phyloP scores from a whole-genome alignment of 139 green algal genomes.

The Astrephomene gubernaculifera region DNA sequence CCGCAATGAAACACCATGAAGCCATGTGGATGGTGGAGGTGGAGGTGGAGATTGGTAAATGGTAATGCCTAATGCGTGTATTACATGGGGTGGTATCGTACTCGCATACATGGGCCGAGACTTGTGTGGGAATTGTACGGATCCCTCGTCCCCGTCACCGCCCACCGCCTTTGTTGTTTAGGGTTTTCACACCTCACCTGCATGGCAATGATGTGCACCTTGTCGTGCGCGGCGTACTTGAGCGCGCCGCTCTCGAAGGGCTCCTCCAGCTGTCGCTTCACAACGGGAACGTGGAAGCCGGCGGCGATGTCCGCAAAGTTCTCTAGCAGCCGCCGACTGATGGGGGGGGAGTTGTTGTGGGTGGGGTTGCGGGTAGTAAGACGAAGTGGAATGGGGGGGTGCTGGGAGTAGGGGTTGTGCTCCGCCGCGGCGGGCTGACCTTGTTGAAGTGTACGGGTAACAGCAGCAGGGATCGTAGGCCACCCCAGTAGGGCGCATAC shows the following conservation, averaged over 20 bases:
- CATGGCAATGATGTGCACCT: slow-evolving; percentile 45
- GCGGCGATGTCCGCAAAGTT: slow-evolving; percentile 52
- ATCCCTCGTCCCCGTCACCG: neutral
- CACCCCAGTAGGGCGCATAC: too few relatives aligned
- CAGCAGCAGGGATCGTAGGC: too few relatives aligned
- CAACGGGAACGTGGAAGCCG: neutral
- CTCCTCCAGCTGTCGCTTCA: slow-evolving; percentile 49
- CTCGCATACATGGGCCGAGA: neutral
- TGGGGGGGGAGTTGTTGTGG: neutral
- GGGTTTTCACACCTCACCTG: slow-evolving; percentile 47
- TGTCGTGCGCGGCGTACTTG: slow-evolving; percentile 36
- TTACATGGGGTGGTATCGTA: neutral
- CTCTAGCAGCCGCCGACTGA: slow-evolving; percentile 51
- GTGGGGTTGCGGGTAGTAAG: too few relatives aligned
- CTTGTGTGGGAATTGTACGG: neutral
- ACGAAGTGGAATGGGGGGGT: too few relatives aligned
- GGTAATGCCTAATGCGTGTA: neutral
- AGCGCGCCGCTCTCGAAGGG: slow-evolving; percentile 39
- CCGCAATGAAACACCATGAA: neutral
- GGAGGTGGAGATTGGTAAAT: neutral
- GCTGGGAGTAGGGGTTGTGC: too few relatives aligned
- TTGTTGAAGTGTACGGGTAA: too few relatives aligned
- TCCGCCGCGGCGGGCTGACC: too few relatives aligned
- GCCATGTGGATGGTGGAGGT: neutral
- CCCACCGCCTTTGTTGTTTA: too few relatives aligned